Base-by-base conservation (phyloP, 1,284 basidiomycete genomes). In the Austroboletus niveus region DNA sequence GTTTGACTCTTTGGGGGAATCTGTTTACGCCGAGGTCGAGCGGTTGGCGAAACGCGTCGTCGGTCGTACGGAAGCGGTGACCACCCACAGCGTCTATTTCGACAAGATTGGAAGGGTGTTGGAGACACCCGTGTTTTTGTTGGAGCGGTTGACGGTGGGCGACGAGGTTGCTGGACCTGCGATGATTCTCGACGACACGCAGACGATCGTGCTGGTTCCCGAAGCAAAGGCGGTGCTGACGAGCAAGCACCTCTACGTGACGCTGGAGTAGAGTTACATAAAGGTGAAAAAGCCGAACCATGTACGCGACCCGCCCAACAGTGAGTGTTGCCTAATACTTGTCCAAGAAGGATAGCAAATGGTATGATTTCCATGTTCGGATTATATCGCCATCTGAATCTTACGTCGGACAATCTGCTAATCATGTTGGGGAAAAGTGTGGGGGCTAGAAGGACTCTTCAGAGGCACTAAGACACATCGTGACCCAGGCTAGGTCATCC, bases 141-240 rank as follows among this genome's bases (percentile, higher is more conserved):
- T 98, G 52, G 81, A 81, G 41, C 72, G 76, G 11, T 68, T 98
- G 48, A 71, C 73, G 0, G 70, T 82, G 5, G 94, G 94, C 4
- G 85, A 92, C 53, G 72, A 75, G 29, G 75, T 98, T 31, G 65
- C 75, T 31, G 93, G 94, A 0, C 93, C 94, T 3, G 90, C 91
- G 22, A 86, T 95, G 79, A 84, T 96, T 55, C 89, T 97, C 58
- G 94, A 97, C 69, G 77, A 92, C 61, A 97, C 94, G 14, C 94
- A 96, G 74, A 96, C 93, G 27, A 91, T 96, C 55, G 84, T 94
- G 35, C 68, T 95, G 3, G 81, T 90, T 15, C 88, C 89, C 0
- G 81, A 77, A 8, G 82, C 87, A 40, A 80, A 70, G 62, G 87
- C 82, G 5, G 72, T 86, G 4, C 62, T 90, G 51, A 82, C 85